Base-by-base conservation (phyloP, 495 filamentous ascomycete genomes). In the Extremus antarcticus region DNA sequence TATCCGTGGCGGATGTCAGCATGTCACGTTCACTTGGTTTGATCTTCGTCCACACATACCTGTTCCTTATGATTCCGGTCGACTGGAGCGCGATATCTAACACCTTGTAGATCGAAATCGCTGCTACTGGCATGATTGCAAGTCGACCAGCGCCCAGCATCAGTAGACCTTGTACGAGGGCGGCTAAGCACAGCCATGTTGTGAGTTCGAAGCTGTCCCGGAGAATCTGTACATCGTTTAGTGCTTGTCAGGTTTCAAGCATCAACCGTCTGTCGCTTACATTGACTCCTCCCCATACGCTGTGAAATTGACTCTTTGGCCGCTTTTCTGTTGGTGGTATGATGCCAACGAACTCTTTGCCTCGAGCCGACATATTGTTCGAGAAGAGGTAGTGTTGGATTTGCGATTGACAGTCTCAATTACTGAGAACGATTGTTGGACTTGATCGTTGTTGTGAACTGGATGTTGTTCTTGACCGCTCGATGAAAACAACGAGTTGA, bases 141-240 rank as follows among this genome's bases (percentile, higher is more conserved):
- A 65, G 60, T 29, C 61, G 60, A 24, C 52, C 55, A 0, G 72
- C 69, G 63, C 74, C 54, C 16, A 71, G 49, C 24, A 68, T 67
- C 13, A 72, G 46, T 4, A 68, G 7, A n/a, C 57, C 63, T 58
- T 77, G 74, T 8, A 60, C 50, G 23, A 71, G 23, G 20, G 70
- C 76, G n/a, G 74, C 76, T 7, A 77, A 24, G 17, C 68, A 55
- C 21, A 78, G 61, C 65, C 74, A 71, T 24, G 70, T 73, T 13
- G 66, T 59, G 17, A 76, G 47, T 23, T 64, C 63, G 47, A 76
- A 54, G 50, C 59, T 60, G 51, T 63, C 57, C 17, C 57, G 56
- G n/a, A 63, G 35, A 16, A 55, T 13, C 46, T 55, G 45, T 10
- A 10, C 2, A 45, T 53, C 20, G 25, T 2, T 45, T 13, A 35